phyloP scores from a whole-genome alignment of 148 eudicot genomes.

The Persicaria tinctoria region DNA sequence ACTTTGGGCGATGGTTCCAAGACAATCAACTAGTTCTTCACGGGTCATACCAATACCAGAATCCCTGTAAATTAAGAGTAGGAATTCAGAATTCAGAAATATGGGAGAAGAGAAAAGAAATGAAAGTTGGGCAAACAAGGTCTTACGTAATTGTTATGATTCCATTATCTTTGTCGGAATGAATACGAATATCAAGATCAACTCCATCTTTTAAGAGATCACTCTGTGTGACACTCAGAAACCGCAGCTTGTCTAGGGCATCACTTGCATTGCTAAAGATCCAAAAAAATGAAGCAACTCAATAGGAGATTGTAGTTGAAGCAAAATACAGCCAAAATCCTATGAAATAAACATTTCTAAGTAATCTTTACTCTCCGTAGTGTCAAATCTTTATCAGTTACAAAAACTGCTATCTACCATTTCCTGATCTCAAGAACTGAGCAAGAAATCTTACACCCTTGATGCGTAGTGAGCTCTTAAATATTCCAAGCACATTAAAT shows the following conservation, averaged over 20 bases:
- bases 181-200: conserved; percentile 89
- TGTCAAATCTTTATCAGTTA: background rate
- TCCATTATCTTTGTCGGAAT: conserved; percentile 79
- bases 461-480: background rate
- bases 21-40: conserved; percentile 84
- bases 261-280: conserved; percentile 89
- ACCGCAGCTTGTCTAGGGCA: conserved; percentile 95
- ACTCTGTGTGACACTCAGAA: conserved; percentile 79
- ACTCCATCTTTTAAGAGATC: conserved; percentile 52
- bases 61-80: conserved; percentile 40
- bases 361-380: background rate
- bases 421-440: background rate
- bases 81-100: conserved; percentile 7
- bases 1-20: conserved; percentile 98
- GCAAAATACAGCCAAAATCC: background rate
- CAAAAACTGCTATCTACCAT: background rate
- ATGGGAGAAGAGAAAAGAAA: background rate
- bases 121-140: background rate
- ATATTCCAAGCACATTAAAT: background rate
- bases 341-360: background rate
- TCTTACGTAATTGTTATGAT: conserved; percentile 80
- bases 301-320: background rate
- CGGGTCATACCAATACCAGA: conserved; percentile 97
- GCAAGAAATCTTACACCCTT: background rate
- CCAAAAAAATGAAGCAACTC: background rate